Evolutionary conservation across 257 asterid genomes (phyloP).

Genomic region (Solanum bulbocastanum): DNA sequence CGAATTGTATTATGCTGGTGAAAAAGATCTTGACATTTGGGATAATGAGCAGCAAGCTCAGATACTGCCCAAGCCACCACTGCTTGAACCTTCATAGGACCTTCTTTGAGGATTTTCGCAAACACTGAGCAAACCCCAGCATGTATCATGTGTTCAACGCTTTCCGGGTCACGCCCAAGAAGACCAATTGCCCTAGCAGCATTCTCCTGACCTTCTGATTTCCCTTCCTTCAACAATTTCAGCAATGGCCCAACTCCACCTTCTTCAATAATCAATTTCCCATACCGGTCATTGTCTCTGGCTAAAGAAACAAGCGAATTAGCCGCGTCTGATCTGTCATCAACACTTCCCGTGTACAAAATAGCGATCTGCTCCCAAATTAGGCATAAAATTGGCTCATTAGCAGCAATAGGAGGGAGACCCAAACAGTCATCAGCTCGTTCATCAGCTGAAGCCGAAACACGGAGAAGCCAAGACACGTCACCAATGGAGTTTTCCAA

Average conservation of each 20-base stretch:
- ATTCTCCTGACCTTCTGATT: conserved; percentile 52
- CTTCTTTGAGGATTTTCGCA: neutral
- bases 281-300: conserved; percentile 49
- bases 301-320: conserved; percentile 62
- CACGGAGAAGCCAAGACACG: conserved; percentile 77
- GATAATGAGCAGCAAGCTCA: neutral
- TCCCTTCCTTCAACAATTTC: conserved; percentile 55
- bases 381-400: conserved; percentile 58
- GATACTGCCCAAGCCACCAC: neutral
- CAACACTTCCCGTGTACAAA: conserved; percentile 39
- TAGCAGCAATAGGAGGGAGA: conserved; percentile 72
- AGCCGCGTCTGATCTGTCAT: conserved; percentile 56
- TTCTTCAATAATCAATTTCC: conserved; percentile 63
- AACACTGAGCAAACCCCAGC: neutral
- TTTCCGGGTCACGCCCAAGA: neutral
- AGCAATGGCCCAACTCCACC: conserved; percentile 64
- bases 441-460: conserved; percentile 56
- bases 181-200: conserved; percentile 13
- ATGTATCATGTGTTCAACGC: neutral
- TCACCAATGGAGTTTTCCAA: conserved; percentile 76
- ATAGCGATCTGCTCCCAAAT: conserved; percentile 84
- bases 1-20: neutral
- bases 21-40: neutral
- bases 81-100: neutral
- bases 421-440: conserved; percentile 57